Percentiles rank a stretch among this genome's conserved stretches.
Evolutionary conservation across 2,329 filamentous ascomycete species (phyloP).

Genomic region (Microcera coccophila): DNA sequence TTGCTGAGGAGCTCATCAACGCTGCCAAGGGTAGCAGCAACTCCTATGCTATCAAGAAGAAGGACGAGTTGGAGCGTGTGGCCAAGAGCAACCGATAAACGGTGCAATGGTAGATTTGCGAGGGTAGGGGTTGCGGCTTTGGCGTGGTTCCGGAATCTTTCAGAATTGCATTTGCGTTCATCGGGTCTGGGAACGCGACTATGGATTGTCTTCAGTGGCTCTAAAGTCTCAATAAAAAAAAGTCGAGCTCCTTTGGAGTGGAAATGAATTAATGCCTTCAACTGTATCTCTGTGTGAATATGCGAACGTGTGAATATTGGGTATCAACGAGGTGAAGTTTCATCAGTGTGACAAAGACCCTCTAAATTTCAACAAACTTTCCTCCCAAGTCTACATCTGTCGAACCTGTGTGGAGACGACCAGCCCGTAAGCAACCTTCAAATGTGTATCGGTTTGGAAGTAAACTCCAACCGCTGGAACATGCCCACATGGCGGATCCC

Average conservation of each 20-base stretch:
- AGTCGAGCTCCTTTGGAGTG: conserved; percentile 38
- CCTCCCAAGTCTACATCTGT: too few species aligned
- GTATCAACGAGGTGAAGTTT: not conserved
- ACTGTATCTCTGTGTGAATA: conserved; percentile 5
- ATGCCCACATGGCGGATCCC: conserved; percentile 83
- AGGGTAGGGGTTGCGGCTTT: conserved; percentile 39
- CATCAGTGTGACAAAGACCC: too few species aligned
- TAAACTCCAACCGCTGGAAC: conserved; percentile 53
- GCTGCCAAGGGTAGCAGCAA: conserved; percentile 99
- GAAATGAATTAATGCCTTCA: conserved; percentile 30
- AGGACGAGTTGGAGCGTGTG: conserved; percentile 99
- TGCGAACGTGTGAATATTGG: not conserved
- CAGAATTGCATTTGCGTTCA: conserved; percentile 47
- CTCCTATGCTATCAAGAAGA: conserved; percentile 99
- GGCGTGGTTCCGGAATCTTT: conserved; percentile 45
- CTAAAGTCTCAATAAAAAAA: conserved; percentile 45
- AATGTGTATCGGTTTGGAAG: conserved; percentile 23
- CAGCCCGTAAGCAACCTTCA: too few species aligned
- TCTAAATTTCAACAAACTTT: too few species aligned
- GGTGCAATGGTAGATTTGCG: conserved; percentile 32
- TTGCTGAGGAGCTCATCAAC: conserved; percentile 99
- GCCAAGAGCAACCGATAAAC: conserved; percentile 99
- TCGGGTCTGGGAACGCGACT: conserved; percentile 43
- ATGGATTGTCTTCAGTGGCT: conserved; percentile 42
- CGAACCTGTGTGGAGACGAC: too few species aligned